Evolutionary conservation across 1,284 basidiomycete genomes (phyloP), one percentile per base, ranked within the genome.

Genomic region (Schizopora paradoxa): DNA sequence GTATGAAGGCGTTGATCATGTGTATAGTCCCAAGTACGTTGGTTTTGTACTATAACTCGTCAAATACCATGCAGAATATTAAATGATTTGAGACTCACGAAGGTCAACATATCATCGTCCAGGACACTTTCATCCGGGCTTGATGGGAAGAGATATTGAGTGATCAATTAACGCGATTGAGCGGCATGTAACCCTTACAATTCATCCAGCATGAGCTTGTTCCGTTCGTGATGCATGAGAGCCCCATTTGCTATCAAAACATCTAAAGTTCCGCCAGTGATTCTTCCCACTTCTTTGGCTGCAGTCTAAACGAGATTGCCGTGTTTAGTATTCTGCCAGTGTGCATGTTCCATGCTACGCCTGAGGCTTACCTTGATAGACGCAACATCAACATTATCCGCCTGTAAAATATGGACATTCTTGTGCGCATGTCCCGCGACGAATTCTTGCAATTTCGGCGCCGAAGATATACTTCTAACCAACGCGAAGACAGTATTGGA

Each of bases 11-110:
- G 46, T 66, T 64, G 48, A 60, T 66, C 34, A 58, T 57, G 47
- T 62, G 59, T 4, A 70, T 56, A 11, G 58, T 53, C 6, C 68
- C 67, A 32, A 69, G 42, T 19, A 64, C 62, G 50, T 72, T 72
- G 22, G 61, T 50, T 19, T 62, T 57, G 56, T 19, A 59, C 58
- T 59, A 38, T 35, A 31, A 6, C 6, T 5, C 10, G 10, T 25
- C n/a, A 37, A 28, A 25, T 4, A 6, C 18, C 6, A n/a, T 32
- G 2, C 32, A 28, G 16, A 33, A 16, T 10, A 22, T 4, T 28
- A 23, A 32, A 28, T 41, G n/a, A n/a, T n/a, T n/a, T n/a, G n/a
- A n/a, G n/a, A 39, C 27, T 43, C 52, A 61, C 59, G 7, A 43
- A 46, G 5, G 50, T 37, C 5, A 54, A 4, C 18, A 60, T 48